These are phyloP conservation scores for Rhexocercosporidium sp. DNA, from an alignment of 2,329 filamentous ascomycete genomes.

Conservation along the genomic window DNA sequence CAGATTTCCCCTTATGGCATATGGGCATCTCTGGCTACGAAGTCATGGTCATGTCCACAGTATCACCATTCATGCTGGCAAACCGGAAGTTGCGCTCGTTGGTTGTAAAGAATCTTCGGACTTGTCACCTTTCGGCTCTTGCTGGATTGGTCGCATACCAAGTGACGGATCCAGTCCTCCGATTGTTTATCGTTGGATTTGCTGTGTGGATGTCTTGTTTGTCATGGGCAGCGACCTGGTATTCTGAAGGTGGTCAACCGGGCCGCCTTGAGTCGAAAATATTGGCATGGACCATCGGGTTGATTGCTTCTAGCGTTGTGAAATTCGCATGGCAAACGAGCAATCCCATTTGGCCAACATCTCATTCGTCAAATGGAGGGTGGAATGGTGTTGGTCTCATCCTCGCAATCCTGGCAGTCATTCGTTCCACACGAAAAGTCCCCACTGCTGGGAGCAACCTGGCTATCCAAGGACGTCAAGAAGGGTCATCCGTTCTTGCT, in stretches of 20 bases:
- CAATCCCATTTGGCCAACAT: constrained; percentile 95
- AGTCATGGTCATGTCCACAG: constrained; percentile 80
- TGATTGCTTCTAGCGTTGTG: constrained; percentile 83
- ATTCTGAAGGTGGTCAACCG: constrained; percentile 75
- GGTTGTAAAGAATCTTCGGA: constrained; percentile 70
- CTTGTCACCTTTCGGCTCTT: constrained; percentile 78
- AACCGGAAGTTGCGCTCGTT: constrained; percentile 71
- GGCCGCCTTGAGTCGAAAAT: constrained; percentile 81
- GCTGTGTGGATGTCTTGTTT: constrained; percentile 81
- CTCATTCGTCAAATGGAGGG: constrained; percentile 88
- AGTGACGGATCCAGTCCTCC: constrained; percentile 71
- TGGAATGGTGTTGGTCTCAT: constrained; percentile 85
- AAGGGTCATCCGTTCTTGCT: constrained; percentile 72
- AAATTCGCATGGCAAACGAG: constrained; percentile 96
- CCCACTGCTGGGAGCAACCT: constrained; percentile 49
- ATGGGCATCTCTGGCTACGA: constrained; percentile 99
- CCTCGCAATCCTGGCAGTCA: constrained; percentile 75
- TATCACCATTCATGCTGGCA: constrained; percentile 80
- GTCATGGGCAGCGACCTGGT: constrained; percentile 83
- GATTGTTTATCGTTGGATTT: constrained; percentile 82
- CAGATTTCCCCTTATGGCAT: constrained; percentile 95
- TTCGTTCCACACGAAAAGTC: constrained; percentile 74
- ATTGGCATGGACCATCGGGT: constrained; percentile 78
- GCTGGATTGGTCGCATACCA: constrained; percentile 81
- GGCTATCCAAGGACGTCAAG: constrained; percentile 58